Base-by-base conservation (phyloP, 768 basidiomycete species). In the Hypholoma sublateritium region DNA sequence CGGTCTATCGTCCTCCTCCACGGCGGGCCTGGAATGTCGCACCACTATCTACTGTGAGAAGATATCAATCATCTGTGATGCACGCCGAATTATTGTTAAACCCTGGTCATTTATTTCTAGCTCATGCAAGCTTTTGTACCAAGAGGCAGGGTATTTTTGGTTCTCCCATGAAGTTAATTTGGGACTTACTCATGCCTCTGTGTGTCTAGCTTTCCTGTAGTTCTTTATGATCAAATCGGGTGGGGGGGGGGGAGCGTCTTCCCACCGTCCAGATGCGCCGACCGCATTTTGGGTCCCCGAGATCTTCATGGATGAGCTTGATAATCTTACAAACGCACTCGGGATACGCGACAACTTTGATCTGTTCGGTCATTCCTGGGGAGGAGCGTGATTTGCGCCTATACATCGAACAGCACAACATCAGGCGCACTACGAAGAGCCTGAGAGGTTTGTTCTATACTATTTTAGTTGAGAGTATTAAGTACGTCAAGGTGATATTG, bases 231-330 rank as follows among this genome's bases (percentile, higher is more conserved):
- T n/a, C n/a, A n/a, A n/a, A 82, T 61, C 83, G 83, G 60, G 55
- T 84, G 25, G 82, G 82, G 5, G 72, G 70, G 61, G 80, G 80
- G 12, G n/a, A 59, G 61, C 17, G 16, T 83, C 81, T 19, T 77
- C 80, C 12, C 81, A 80, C 58, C 71, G 80, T 22, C 73, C 62
- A 7, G 76, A 82, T 62, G 37, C 36, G 57, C 66, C 63, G 1
- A 74, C 73, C 14, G 76, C 78, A 19, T 85, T 86, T 67, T 83
- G 81, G 81, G 80, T 74, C 7, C 65, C 71, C 16, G 66, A 77
- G 47, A 71, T 85, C 13, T 84, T 84, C 70, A 69, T 80, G 63
- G 73, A 81, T 57, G 79, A 85, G 67, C 75, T 84, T 25, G 67
- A 77, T 53, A 79, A 75, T 63, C 63, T 84, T 3, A 58, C 84